phyloP scores from a whole-genome alignment of 768 basidiomycete species.

The Thelephora ganbajun region DNA sequence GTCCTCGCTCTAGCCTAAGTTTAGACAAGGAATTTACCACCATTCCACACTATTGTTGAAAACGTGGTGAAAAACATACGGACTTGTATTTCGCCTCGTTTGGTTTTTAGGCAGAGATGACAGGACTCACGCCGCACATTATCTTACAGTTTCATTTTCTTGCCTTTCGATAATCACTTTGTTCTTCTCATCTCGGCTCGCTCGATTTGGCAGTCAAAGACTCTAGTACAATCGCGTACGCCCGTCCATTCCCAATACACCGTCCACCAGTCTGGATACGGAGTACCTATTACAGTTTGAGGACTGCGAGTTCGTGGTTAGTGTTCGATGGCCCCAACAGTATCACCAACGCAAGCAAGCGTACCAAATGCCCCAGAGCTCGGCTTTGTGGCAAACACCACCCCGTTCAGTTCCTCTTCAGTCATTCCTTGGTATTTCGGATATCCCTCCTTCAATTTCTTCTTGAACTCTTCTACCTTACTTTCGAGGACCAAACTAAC shows the following conservation, averaged over 20 bases:
- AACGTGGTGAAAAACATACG: too few relatives aligned
- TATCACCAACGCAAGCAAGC: slow-evolving; percentile 16
- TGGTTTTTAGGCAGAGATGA: too few relatives aligned
- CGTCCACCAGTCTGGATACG: too few relatives aligned
- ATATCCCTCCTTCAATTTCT: slow-evolving; percentile 44
- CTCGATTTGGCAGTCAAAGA: too few relatives aligned
- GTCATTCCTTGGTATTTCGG: slow-evolving; percentile 46
- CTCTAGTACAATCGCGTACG: too few relatives aligned
- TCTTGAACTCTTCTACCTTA: slow-evolving; percentile 49
- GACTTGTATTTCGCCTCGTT: too few relatives aligned
- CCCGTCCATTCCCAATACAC: too few relatives aligned
- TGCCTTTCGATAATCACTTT: too few relatives aligned
- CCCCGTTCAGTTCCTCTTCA: slow-evolving; percentile 44
- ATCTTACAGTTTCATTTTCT: too few relatives aligned
- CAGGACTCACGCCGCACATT: too few relatives aligned
- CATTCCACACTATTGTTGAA: too few relatives aligned
- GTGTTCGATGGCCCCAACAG: not conserved
- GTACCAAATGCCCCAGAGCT: slow-evolving; percentile 72
- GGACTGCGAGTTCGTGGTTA: slow-evolving; percentile 1
- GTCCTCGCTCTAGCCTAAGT: slow-evolving; percentile 21
- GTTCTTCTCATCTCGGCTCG: too few relatives aligned
- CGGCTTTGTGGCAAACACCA: slow-evolving; percentile 74
- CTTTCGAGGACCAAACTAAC: slow-evolving; percentile 65
- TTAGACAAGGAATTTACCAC: not conserved
- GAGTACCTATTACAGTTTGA: slow-evolving; percentile 1